Evolutionary conservation across 2,329 filamentous ascomycete genomes (phyloP).

Genomic region (Beauveria pseudobassiana): DNA sequence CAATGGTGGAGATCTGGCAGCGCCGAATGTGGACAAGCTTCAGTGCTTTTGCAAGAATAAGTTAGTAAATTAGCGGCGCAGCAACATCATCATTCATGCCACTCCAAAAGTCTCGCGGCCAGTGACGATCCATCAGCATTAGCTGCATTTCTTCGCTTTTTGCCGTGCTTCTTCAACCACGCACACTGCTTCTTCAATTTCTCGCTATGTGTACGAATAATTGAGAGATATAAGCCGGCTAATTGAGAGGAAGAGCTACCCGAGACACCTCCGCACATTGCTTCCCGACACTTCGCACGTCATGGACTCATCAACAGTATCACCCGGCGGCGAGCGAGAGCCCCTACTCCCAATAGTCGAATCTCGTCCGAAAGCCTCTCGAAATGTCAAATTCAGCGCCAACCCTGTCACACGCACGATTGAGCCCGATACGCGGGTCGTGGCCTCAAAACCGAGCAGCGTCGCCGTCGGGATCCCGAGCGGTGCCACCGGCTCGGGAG

Average conservation of each 20-base stretch:
- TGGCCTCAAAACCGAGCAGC: slow-evolving; percentile 16
- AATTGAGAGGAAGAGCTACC: slow-evolving; percentile 4
- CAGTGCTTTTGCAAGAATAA: neutral
- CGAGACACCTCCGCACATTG: neutral
- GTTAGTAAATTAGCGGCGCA: neutral
- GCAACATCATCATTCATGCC: neutral
- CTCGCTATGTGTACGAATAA: slow-evolving; percentile 6
- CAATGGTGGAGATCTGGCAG: neutral
- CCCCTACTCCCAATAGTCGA: slow-evolving; percentile 28
- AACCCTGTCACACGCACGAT: slow-evolving; percentile 57
- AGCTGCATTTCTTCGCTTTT: neutral
- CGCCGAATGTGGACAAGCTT: slow-evolving; percentile 5
- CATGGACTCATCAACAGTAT: slow-evolving; percentile 8
- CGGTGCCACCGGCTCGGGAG: slow-evolving; percentile 23
- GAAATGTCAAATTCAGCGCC: slow-evolving; percentile 72
- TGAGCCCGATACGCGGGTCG: slow-evolving; percentile 35
- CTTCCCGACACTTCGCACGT: neutral
- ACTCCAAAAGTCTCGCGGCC: neutral
- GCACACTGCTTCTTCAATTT: neutral
- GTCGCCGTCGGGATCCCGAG: slow-evolving; percentile 16
- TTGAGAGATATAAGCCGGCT: neutral
- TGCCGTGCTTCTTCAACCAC: neutral
- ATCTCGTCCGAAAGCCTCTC: slow-evolving; percentile 37
- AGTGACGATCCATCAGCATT: slow-evolving; percentile 9
- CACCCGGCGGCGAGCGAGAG: slow-evolving; percentile 23